Conservation (phyloP, 345 rosid species). For the Gossypium australe region DNA sequence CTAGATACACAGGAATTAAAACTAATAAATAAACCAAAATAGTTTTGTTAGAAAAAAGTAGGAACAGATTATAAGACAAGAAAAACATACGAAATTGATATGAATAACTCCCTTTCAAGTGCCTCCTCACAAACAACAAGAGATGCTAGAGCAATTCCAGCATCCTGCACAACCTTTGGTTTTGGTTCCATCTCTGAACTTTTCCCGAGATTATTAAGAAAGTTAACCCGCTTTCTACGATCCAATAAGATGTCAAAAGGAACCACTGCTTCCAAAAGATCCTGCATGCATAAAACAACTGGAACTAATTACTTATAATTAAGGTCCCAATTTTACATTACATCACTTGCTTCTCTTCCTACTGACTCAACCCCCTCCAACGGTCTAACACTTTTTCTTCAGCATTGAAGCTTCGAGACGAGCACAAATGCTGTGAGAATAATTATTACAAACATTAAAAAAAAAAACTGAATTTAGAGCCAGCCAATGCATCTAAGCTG, state of each 20-base stretch:
- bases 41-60: conserved; percentile 10
- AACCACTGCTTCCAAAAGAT: conserved; percentile 68
- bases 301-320: background rate
- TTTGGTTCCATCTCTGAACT: conserved; percentile 29
- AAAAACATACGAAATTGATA: conserved; percentile 59
- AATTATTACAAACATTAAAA: background rate
- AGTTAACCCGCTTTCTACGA: conserved; percentile 45
- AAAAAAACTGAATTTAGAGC: background rate
- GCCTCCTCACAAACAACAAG: conserved; percentile 62
- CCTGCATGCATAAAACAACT: conserved; percentile 31
- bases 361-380: background rate
- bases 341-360: background rate
- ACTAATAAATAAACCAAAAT: conserved; percentile 1
- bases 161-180: conserved; percentile 61
- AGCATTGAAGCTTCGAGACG: background rate
- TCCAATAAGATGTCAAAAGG: conserved; percentile 64
- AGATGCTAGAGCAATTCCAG: conserved; percentile 64
- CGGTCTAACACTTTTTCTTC: background rate
- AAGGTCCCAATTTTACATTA: background rate
- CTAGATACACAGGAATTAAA: background rate
- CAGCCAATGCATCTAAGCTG: background rate
- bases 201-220: conserved; percentile 38
- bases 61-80: conserved; percentile 2
- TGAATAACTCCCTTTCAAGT: conserved; percentile 51
- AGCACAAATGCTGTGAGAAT: background rate